Base-by-base conservation (phyloP, 2,329 filamentous ascomycete species). In the Pseudocercospora macadamiae region DNA sequence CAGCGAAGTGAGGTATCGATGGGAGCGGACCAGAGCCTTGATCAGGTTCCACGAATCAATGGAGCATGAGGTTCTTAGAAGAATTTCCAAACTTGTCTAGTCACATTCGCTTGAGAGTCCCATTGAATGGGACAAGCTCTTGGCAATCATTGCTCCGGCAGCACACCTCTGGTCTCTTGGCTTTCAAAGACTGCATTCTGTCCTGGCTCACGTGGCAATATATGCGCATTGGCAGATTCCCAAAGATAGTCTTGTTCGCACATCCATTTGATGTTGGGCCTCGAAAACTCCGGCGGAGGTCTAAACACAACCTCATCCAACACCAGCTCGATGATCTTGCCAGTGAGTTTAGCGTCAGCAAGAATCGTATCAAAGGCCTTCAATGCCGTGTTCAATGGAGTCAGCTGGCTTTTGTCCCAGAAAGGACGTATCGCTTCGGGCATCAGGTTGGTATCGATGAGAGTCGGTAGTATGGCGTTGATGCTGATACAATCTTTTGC, bases 271-370 rank as follows among this genome's bases (percentile, higher is more conserved):
- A 76, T 74, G 61, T 76, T 79, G 53, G 74, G 72, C 61, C 76
- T 75, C 7, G 70, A 67, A 64, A 71, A 79, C 12, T 74, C 74
- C 23, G 71, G 64, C 57, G 70, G 71, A 51, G 75, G 60, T 49
- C 76, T 72, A 53, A 78, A 77, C 49, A 74, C 74, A 9, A 79
- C 68, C 4, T 75, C 69, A n/a, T 76, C 76, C 56, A 74, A 66
- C 3, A 68, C 70, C 48, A 78, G 65, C 65, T 80, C 78, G 12
- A 79, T 75, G 6, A 69, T 68, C 62, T 78, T 70, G 0, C 76
- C 78, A 0, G 72, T 75, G 66, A 76, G 61, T 1, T 55, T 66
- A 42, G 74, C 59, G 48, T 75, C 68, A 4, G 62, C 62, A 16
- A 74, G 60, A 30, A 76, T 70, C 28, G 62, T 68, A 47, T 75